Percentiles rank a stretch among this genome's conserved stretches.
These are phyloP conservation scores for Salix arbutifolia DNA, from an alignment of 345 rosid genomes.

Conservation along the genomic window DNA sequence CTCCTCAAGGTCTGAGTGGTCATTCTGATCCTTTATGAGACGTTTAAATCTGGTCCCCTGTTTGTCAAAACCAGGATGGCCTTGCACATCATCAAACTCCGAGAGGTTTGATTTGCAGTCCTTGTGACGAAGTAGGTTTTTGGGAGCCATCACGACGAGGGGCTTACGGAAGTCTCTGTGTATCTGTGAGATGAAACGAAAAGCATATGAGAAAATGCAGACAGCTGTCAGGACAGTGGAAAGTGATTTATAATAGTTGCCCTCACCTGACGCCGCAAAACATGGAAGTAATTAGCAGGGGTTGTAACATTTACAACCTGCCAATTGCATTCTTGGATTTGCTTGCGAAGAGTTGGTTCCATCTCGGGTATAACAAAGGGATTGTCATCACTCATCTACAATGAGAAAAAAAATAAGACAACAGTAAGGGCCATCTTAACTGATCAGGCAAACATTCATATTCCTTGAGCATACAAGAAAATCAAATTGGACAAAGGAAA, in stretches of 20 bases:
- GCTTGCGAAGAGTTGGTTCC: slow-evolving; percentile 70
- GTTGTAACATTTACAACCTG: slow-evolving; percentile 86
- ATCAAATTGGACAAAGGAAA: background rate
- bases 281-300: slow-evolving; percentile 87
- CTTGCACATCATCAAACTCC: slow-evolving; percentile 92
- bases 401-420: background rate
- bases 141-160: slow-evolving; percentile 78
- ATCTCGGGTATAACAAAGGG: slow-evolving; percentile 75
- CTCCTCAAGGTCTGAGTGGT: slow-evolving; percentile 77
- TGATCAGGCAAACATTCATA: background rate
- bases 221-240: background rate
- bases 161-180: slow-evolving; percentile 94
- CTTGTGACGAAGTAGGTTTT: slow-evolving; percentile 87
- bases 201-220: background rate
- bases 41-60: slow-evolving; percentile 95
- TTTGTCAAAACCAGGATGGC: slow-evolving; percentile 92
- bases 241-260: background rate
- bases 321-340: slow-evolving; percentile 86
- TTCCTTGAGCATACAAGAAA: background rate
- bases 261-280: slow-evolving; percentile 69
- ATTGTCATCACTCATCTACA: slow-evolving; percentile 83
- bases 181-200: slow-evolving; percentile 34
- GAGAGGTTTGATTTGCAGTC: slow-evolving; percentile 91
- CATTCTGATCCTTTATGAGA: slow-evolving; percentile 79
- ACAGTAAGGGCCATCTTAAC: background rate